phyloP scores from a whole-genome alignment of 2,329 filamentous ascomycete species.

The Fusarium sp. region DNA sequence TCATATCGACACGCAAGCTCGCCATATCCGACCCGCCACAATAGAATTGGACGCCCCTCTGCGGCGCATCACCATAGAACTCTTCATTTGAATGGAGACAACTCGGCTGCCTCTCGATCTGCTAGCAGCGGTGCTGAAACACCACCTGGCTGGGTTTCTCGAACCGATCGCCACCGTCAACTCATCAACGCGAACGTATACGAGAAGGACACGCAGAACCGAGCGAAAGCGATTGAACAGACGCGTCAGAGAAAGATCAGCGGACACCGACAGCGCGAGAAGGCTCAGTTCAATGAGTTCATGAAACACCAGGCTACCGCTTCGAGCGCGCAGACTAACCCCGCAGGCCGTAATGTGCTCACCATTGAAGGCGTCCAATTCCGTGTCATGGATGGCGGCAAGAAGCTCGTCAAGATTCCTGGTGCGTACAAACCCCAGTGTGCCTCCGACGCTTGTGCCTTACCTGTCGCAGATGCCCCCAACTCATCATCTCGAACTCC shows the following conservation, averaged over 20 bases:
- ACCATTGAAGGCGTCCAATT: conserved; percentile 79
- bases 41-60: conserved; percentile 51
- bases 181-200: conserved; percentile 84
- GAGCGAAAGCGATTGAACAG: conserved; percentile 77
- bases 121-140: conserved; percentile 50
- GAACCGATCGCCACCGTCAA: conserved; percentile 81
- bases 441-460: conserved; percentile 32
- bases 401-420: conserved; percentile 80
- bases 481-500: conserved; percentile 76
- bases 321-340: conserved; percentile 35
- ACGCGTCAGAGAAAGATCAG: conserved; percentile 69
- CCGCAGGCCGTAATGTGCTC: conserved; percentile 67
- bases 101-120: conserved; percentile 52
- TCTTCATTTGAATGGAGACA: conserved; percentile 69
- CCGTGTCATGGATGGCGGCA: conserved; percentile 78
- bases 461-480: conserved; percentile 61
- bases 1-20: conserved; percentile 47
- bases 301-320: conserved; percentile 45
- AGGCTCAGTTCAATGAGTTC: conserved; percentile 61
- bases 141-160: conserved; percentile 70
- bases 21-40: conserved; percentile 50
- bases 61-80: conserved; percentile 62
- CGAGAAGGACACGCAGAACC: conserved; percentile 76
- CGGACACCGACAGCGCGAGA: conserved; percentile 67
- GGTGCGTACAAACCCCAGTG: conserved; percentile 60